Base-by-base conservation (phyloP, 2,329 filamentous ascomycete genomes). In the Xylariales sp. region DNA sequence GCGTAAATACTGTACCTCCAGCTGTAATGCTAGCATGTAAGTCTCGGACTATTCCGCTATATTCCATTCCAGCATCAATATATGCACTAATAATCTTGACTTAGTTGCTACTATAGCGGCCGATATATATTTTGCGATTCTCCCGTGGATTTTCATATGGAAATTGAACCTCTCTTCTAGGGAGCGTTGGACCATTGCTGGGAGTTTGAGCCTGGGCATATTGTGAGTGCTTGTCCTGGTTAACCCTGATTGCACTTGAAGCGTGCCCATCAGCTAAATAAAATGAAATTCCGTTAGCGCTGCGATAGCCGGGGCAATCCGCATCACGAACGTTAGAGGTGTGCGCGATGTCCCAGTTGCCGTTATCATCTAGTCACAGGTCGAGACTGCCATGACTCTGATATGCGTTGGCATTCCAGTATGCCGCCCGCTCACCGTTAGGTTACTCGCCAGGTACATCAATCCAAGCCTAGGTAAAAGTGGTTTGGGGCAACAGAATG, bases 331-430 rank as follows among this genome's bases (percentile, higher is more conserved):
- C 18, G 41, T 43, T 6, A 38, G 40, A 13, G 43, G 35, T 19
- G 43, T 46, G 16, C 43, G 40, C 10, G 43, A 48, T 20, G 43
- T 48, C 1, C 43, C 43, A 5, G 38, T 47, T 8, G 36, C 29
- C 10, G 42, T 52, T 16, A 42, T 50, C 23, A 33, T 47, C 7
- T 52, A 47, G 50, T 44, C 48, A 18, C 34, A 41, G 2, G 44
- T 43, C 5, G 48, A 51, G 25, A 42, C 45, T 10, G 27, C 45
- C 13, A 43, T 44, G 10, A 52, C 45, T 5, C 35, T 52, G n/a
- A 43, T 51, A 14, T 42, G 47, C 20, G 42, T 51, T 21, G 45
- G 45, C 4, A 49, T 52, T 15, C 45, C 48, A 8, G 40, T 46
- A 10, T 50, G 42, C 14, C 46, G 45, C 3, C 49, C 50, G 6